These are phyloP conservation scores for Pharnaceum exiguum DNA, from an alignment of 148 eudicot species.

Conservation along the genomic window DNA sequence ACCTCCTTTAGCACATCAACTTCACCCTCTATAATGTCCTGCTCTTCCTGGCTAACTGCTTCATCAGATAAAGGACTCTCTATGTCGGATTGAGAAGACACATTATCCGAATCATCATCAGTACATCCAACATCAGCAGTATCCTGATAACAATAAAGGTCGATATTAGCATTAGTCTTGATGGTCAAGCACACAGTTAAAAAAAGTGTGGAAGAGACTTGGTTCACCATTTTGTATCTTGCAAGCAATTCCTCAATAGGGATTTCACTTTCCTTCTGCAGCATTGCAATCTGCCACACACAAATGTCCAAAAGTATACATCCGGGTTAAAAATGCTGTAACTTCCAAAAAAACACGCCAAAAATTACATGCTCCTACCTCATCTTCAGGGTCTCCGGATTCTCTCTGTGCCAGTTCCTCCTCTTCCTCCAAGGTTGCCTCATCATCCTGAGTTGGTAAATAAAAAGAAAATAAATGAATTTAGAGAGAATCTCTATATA, in stretches of 20 bases:
- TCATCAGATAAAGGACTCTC: slow-evolving; percentile 30
- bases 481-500: too few relatives aligned
- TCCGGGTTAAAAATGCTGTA: neutral
- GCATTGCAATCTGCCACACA: slow-evolving; percentile 63
- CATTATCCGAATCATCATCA: slow-evolving; percentile 44
- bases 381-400: slow-evolving; percentile 50
- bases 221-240: slow-evolving; percentile 73
- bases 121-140: slow-evolving; percentile 27
- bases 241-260: slow-evolving; percentile 80
- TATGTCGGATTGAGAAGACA: slow-evolving; percentile 48
- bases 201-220: neutral
- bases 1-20: slow-evolving; percentile 29
- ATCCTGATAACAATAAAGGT: slow-evolving; percentile 30
- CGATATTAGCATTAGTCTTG: neutral
- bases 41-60: slow-evolving; percentile 30
- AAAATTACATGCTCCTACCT: slow-evolving; percentile 38
- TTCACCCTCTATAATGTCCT: slow-evolving; percentile 21
- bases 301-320: slow-evolving; percentile 1
- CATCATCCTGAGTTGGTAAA: slow-evolving; percentile 71
- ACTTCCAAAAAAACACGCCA: neutral
- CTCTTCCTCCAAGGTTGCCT: slow-evolving; percentile 88
- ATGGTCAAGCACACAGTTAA: neutral
- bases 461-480: too few relatives aligned
- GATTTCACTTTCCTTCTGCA: slow-evolving; percentile 87
- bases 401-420: slow-evolving; percentile 85